Base-by-base conservation (phyloP, 2,329 filamentous ascomycete species). In the Cladophialophora yegresii region DNA sequence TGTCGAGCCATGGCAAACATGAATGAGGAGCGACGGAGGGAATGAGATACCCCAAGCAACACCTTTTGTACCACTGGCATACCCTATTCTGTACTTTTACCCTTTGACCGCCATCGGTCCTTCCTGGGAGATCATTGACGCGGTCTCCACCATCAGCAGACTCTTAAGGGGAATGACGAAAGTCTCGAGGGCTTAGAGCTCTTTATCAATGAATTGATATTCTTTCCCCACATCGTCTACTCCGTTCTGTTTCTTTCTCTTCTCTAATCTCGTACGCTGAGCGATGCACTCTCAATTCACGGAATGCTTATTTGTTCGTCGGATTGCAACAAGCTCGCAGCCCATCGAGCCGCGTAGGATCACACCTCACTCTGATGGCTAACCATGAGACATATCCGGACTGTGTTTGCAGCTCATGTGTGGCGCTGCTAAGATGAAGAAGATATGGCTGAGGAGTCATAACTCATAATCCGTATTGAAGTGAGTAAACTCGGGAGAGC, bases 51-150 rank as follows among this genome's bases (percentile, higher is more conserved):
- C 9, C 16, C 47, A 50, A 13, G 12, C 10, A 26, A 4, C 47
- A 50, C 20, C 23, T 22, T 50, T 50, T 22, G 20, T 50, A 50
- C 22, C 47, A n/a, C 47, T 50, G 47, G 22, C 47, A 50, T 50
- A 28, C 22, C 36, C 22, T 50, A 50, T 50, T 22, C 23, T 50
- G 47, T 28, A 50, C 9, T 20, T 50, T 12, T 26, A 50, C 47
- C 9, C 20, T 4, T 50, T 50, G 47, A 26, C 10, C 47, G 20
- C 12, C 9, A 20, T 50, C 3, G 47, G 23, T 50, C 22, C 22
- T 50, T 50, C 8, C n/a, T 20, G 20, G 20, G 22, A 4, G 6
- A 26, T 10, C 20, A 16, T 28, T 20, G 47, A 26, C 4, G 9
- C 23, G 9, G 47, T 26, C 16, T 50, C 26, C 20, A 50, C 13